Evolutionary conservation across 306 rosid genomes (phyloP).

Genomic region (Pyrus betulifolia): DNA sequence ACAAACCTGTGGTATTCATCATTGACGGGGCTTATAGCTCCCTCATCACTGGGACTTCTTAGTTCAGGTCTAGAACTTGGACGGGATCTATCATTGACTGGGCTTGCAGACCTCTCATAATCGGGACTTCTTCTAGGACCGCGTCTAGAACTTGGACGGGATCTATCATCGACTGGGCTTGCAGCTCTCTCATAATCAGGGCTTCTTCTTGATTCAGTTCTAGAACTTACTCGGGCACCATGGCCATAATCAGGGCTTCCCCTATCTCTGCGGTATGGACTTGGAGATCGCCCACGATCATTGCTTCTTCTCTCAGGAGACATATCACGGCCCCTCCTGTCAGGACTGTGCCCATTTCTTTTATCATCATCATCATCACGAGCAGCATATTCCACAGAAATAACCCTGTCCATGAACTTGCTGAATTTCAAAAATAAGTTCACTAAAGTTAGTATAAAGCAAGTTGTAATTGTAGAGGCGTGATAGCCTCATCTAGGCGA

Average conservation of each 20-base stretch:
- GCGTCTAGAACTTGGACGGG: not conserved
- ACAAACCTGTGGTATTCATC: slow-evolving; percentile 58
- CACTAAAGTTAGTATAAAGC: slow-evolving; percentile 3
- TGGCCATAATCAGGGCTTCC: slow-evolving; percentile 79
- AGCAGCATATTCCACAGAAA: slow-evolving; percentile 78
- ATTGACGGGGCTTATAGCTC: not conserved
- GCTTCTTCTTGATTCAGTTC: slow-evolving; percentile 32
- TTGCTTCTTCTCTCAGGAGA: slow-evolving; percentile 62
- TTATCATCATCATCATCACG: slow-evolving; percentile 73
- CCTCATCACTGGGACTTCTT: slow-evolving; percentile 1
- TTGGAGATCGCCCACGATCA: slow-evolving; percentile 64
- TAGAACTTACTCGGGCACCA: slow-evolving; percentile 29
- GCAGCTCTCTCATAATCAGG: slow-evolving; percentile 51
- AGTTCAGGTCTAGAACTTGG: not conserved
- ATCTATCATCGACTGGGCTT: slow-evolving; percentile 28
- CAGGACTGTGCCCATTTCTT: slow-evolving; percentile 70
- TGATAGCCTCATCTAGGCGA: too few relatives aligned
- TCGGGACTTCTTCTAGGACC: not conserved
- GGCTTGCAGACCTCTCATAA: not conserved
- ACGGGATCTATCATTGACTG: slow-evolving; percentile 39
- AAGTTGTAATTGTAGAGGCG: not conserved
- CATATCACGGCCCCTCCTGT: slow-evolving; percentile 57
- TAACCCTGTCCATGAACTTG: slow-evolving; percentile 76
- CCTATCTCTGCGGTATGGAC: slow-evolving; percentile 69
- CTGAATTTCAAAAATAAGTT: slow-evolving; percentile 34